Evolutionary conservation across 2,329 filamentous ascomycete genomes (phyloP), one percentile per base, ranked within the genome.

Genomic region (Hirsutella rhossiliensis): DNA sequence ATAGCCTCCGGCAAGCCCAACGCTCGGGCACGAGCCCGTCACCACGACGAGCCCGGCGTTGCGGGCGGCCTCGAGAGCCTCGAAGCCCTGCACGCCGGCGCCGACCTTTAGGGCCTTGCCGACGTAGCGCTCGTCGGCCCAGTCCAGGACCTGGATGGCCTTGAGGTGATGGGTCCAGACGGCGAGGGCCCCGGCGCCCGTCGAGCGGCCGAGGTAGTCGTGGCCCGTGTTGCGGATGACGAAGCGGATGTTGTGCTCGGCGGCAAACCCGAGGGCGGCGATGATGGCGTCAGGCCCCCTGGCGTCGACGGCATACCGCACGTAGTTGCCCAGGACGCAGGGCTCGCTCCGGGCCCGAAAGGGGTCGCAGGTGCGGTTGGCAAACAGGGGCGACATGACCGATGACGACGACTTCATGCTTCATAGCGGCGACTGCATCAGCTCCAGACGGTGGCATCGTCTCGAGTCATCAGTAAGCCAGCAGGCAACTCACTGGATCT

Each of bases 1-100:
- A 52, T 75, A 83, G 1, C 79, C 78, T n/a, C 78, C 80, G 0
- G 74, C 71, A 2, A 78, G 53, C 1, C 78, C 77, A 7, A 82
- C 77, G 0, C 70, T 73, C 1, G 56, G 52, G 45, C 75, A 75
- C 18, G 74, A 71, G 9, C 77, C 77, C 19, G 71, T 73, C 6
- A 80, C 68, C 0, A 77, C 64, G 0, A 65, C 67, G 6, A 73
- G 60, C 0, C 67, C 67, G 11, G 67, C 56, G 15, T 64, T 55
- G 23, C 72, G 53, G 0, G 73, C 73, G 28, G 66, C 67, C 31
- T 56, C 57, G 36, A 71, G 61, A 0, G 65, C 66, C 18, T 80
- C 73, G n/a, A 57, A 62, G 0, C 65, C 75, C 39, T 69, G 63
- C 1, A 78, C 63, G 28, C 78, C 78, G 5, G 76, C 71, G 5